phyloP scores from a whole-genome alignment of 2,329 filamentous ascomycete genomes.

The Fusarium multiceps region DNA sequence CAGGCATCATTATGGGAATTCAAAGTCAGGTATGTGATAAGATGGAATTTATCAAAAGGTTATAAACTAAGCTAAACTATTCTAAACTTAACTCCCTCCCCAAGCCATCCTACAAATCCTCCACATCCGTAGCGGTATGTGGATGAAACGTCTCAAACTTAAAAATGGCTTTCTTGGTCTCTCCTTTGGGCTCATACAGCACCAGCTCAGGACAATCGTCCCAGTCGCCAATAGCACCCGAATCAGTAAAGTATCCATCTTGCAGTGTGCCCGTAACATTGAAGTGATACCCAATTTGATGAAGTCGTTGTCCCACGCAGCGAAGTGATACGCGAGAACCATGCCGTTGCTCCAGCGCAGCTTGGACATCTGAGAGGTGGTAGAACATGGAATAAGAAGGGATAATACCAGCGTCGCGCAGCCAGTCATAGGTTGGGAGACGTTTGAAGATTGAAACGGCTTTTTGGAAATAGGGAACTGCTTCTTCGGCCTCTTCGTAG shows the following conservation, averaged over 20 bases:
- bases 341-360: slow-evolving; percentile 6
- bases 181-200: slow-evolving; percentile 24
- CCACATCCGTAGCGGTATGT: slow-evolving; percentile 22
- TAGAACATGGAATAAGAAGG: slow-evolving; percentile 26
- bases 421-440: slow-evolving; percentile 18
- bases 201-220: slow-evolving; percentile 11
- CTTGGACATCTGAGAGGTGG: slow-evolving; percentile 15
- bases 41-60: slow-evolving; percentile 10
- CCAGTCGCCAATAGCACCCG: not conserved
- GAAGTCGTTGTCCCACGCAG: slow-evolving; percentile 6
- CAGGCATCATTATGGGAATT: not conserved
- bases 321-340: slow-evolving; percentile 19
- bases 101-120: slow-evolving; percentile 7
- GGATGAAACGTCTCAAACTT: slow-evolving; percentile 30
- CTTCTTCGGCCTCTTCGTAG: slow-evolving; percentile 19
- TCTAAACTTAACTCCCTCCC: not conserved
- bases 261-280: slow-evolving; percentile 23
- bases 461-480: slow-evolving; percentile 20
- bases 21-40: not conserved
- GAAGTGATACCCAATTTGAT: slow-evolving; percentile 21
- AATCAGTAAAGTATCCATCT: slow-evolving; percentile 6
- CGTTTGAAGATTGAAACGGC: slow-evolving; percentile 15
- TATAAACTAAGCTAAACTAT: not conserved
- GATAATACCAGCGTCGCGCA: slow-evolving; percentile 10
- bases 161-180: slow-evolving; percentile 22